Evolutionary conservation across 306 rosid species (phyloP).

Genomic region (Ziziphus jujuba): DNA sequence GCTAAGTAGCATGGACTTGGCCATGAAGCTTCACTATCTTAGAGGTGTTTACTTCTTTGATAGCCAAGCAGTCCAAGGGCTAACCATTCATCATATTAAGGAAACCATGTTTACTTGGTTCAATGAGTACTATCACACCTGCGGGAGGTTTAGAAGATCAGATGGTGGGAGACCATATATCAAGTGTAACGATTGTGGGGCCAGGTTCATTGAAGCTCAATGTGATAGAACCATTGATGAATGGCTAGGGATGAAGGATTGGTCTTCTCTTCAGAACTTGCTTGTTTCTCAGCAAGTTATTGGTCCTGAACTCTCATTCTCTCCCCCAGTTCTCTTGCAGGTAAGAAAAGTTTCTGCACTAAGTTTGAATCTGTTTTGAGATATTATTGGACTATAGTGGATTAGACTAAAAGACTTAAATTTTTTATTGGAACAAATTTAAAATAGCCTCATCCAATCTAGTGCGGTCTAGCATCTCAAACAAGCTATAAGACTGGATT

Average conservation of each 20-base stretch:
- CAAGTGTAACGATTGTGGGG: slow-evolving; percentile 89
- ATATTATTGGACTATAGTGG: no score
- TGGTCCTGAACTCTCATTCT: slow-evolving; percentile 79
- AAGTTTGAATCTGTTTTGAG: neutral
- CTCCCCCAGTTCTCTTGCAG: slow-evolving; percentile 69
- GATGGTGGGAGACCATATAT: slow-evolving; percentile 65
- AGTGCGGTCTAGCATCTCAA: no score
- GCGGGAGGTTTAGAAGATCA: slow-evolving; percentile 65
- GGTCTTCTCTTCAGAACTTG: slow-evolving; percentile 35
- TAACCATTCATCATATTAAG: slow-evolving; percentile 44
- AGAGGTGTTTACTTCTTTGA: slow-evolving; percentile 55
- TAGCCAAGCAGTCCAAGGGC: slow-evolving; percentile 26
- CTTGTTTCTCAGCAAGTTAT: slow-evolving; percentile 58
- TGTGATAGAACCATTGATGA: slow-evolving; percentile 56
- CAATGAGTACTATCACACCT: slow-evolving; percentile 30
- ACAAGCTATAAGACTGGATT: no score
- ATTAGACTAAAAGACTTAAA: no score
- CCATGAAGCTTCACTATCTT: slow-evolving; percentile 85
- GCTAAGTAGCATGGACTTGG: slow-evolving; percentile 55
- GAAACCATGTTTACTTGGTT: slow-evolving; percentile 39
- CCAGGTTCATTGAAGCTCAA: slow-evolving; percentile 61
- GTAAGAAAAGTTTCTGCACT: slow-evolving; percentile 31
- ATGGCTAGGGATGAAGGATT: slow-evolving; percentile 50
- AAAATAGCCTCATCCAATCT: no score
- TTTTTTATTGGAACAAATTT: no score